These are phyloP conservation scores for Colletotrichum sp. DNA, from an alignment of 2,329 filamentous ascomycete species.

Conservation along the genomic window DNA sequence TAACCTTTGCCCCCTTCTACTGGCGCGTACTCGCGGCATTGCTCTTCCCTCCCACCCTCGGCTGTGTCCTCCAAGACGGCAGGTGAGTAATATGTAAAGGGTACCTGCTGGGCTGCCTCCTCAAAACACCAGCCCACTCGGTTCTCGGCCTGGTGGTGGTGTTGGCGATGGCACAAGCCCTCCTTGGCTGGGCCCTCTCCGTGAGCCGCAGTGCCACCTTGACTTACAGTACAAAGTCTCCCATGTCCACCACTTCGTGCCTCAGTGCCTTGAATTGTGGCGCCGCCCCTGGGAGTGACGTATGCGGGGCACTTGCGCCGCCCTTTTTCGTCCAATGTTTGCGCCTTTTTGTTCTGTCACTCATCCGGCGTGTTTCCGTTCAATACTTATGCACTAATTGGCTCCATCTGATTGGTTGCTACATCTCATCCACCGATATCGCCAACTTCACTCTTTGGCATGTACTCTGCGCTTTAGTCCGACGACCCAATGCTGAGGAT, in stretches of 20 bases:
- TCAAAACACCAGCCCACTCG: not conserved
- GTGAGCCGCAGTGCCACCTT: not conserved
- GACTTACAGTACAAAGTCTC: not conserved
- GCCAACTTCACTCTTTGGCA: conserved; percentile 26
- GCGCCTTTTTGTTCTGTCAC: not conserved
- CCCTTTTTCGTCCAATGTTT: not conserved
- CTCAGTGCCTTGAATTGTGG: not conserved
- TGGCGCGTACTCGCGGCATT: conserved; percentile 1
- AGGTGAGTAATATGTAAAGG: not conserved
- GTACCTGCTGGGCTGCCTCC: conserved; percentile 15
- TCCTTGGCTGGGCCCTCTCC: not conserved
- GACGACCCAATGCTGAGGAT: conserved; percentile 62
- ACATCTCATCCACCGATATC: not conserved
- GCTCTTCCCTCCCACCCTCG: not conserved
- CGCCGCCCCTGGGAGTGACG: conserved; percentile 11
- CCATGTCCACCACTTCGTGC: not conserved
- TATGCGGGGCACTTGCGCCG: conserved; percentile 12
- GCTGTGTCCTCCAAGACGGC: not conserved
- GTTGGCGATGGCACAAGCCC: not conserved
- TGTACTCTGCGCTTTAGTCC: conserved; percentile 72
- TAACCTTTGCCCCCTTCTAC: not conserved
- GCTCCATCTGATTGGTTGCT: not conserved
- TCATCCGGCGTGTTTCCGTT: not conserved
- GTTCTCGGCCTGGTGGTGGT: not conserved
- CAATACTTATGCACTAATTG: not conserved